Percentiles rank a stretch among this genome's conserved stretches.
Conservation (phyloP, 2,329 filamentous ascomycete genomes). For the Colletotrichum sp. region DNA sequence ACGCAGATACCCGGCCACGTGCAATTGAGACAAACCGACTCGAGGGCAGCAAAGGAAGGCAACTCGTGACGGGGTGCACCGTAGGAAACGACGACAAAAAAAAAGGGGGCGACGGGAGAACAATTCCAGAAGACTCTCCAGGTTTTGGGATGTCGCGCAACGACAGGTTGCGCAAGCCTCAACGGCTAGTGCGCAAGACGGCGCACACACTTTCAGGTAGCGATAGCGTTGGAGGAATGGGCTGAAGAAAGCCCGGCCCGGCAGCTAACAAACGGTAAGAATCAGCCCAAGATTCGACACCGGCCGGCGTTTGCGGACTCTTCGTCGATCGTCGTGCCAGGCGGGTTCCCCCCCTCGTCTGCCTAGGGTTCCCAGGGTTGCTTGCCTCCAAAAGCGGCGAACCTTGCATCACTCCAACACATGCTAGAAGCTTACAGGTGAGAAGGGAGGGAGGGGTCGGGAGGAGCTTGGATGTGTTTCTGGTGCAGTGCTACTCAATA, state of each 20-base stretch:
- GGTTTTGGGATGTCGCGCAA: neutral
- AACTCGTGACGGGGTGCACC: neutral
- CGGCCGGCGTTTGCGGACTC: slow-evolving; percentile 14
- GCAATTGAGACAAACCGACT: neutral
- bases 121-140: slow-evolving; percentile 1
- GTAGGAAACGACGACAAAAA: neutral
- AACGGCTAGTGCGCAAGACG: neutral
- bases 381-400: neutral
- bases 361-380: neutral
- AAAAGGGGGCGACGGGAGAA: slow-evolving; percentile 1
- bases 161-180: neutral
- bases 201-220: neutral
- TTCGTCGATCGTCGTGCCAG: slow-evolving; percentile 1
- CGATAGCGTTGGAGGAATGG: neutral
- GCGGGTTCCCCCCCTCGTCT: neutral
- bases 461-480: neutral
- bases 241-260: neutral
- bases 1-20: neutral
- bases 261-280: neutral
- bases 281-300: neutral
- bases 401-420: slow-evolving; percentile 2
- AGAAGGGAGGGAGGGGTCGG: neutral
- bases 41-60: neutral
- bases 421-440: neutral
- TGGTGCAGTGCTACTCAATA: neutral